Conservation (phyloP, 768 basidiomycete genomes). For the Lentinus brumalis region DNA sequence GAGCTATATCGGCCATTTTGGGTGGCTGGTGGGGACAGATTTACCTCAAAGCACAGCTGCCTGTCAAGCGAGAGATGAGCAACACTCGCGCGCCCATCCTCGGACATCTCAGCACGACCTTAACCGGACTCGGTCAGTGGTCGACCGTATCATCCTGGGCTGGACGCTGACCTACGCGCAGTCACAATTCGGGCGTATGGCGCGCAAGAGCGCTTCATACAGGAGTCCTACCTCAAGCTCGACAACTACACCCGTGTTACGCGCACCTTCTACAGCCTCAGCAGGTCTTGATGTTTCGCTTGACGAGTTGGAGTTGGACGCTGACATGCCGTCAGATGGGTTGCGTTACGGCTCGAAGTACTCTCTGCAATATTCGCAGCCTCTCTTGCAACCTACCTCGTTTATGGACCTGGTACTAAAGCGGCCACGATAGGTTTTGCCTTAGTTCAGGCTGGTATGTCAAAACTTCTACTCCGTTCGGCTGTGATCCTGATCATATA, state of each 20-base stretch:
- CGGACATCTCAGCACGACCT: constrained; percentile 54
- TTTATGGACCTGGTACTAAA: constrained; percentile 46
- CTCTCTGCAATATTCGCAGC: constrained; percentile 52
- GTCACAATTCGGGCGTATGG: constrained; percentile 55
- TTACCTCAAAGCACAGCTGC: constrained; percentile 61
- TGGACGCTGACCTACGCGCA: not conserved
- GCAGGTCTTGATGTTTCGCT: constrained; percentile 17
- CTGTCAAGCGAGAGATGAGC: constrained; percentile 59
- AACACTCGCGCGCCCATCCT: constrained; percentile 52
- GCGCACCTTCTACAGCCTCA: constrained; percentile 50
- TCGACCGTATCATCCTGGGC: not conserved
- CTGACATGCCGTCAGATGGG: constrained; percentile 33
- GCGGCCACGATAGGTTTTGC: constrained; percentile 44
- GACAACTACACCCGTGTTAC: constrained; percentile 47
- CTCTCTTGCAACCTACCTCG: constrained; percentile 52
- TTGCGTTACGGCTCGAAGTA: constrained; percentile 55
- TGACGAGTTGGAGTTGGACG: too few species aligned
- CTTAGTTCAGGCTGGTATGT: constrained; percentile 44
- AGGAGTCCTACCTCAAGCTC: constrained; percentile 45
- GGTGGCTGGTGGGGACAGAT: constrained; percentile 48
- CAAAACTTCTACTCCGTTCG: not conserved
- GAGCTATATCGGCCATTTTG: constrained; percentile 37
- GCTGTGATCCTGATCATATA: not conserved
- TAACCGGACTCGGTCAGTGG: constrained; percentile 47
- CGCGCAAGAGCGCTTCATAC: constrained; percentile 46